Conservation (phyloP, 306 rosid species). For the Castanospermum australe region DNA sequence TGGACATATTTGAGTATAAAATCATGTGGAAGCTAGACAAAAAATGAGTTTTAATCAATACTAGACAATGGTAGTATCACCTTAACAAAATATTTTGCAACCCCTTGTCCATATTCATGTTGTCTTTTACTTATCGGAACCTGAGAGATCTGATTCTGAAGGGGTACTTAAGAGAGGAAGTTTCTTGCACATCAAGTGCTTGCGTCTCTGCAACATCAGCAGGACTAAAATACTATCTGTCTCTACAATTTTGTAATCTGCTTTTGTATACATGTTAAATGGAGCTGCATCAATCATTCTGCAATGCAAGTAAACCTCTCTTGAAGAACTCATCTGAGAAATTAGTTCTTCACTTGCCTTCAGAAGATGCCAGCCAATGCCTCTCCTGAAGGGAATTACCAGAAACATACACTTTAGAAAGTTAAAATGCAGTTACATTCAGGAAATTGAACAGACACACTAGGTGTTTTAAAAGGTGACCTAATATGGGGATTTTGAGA, state of each 20-base stretch:
- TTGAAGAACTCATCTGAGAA: slow-evolving; percentile 64
- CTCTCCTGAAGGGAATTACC: slow-evolving; percentile 66
- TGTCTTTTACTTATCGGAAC: slow-evolving; percentile 38
- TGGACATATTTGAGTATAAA: slow-evolving; percentile 13
- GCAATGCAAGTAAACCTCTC: slow-evolving; percentile 85
- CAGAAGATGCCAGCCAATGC: slow-evolving; percentile 97
- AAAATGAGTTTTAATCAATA: neutral
- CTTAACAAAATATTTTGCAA: slow-evolving; percentile 26
- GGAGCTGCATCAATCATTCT: slow-evolving; percentile 86
- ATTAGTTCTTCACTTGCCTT: slow-evolving; percentile 88
- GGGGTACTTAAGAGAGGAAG: slow-evolving; percentile 49
- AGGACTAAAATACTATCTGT: slow-evolving; percentile 75
- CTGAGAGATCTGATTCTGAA: slow-evolving; percentile 44
- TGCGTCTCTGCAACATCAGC: slow-evolving; percentile 84
- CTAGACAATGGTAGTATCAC: slow-evolving; percentile 32
- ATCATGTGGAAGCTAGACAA: slow-evolving; percentile 3
- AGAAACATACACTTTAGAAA: slow-evolving; percentile 18
- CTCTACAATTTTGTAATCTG: slow-evolving; percentile 64
- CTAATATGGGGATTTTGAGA: neutral
- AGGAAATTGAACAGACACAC: neutral
- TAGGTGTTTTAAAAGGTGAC: neutral
- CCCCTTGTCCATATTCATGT: slow-evolving; percentile 18
- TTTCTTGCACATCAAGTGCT: slow-evolving; percentile 85
- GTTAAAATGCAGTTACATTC: slow-evolving; percentile 1
- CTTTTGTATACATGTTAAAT: slow-evolving; percentile 82